Evolutionary conservation across 2,329 filamentous ascomycete species (phyloP).

Genomic region (Bipolaris zeicola): DNA sequence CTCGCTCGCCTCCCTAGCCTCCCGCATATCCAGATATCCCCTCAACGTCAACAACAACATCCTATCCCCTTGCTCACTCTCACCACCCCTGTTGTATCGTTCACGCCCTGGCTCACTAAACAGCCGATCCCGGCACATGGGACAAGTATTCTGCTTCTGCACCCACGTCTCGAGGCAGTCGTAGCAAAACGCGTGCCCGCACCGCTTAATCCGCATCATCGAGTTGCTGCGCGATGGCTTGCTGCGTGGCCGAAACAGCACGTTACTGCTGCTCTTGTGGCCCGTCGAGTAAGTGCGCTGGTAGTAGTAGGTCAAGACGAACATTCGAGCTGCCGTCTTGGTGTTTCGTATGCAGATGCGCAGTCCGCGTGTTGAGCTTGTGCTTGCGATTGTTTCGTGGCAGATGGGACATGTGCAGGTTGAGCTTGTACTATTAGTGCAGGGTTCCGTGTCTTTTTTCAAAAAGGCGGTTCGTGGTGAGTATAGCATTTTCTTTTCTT

Average conservation of each 20-base stretch:
- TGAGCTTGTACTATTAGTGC: neutral
- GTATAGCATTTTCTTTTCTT: neutral
- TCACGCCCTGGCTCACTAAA: neutral
- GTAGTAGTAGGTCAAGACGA: neutral
- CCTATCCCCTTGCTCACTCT: neutral
- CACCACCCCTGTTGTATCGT: neutral
- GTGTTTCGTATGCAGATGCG: neutral
- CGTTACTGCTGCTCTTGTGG: neutral
- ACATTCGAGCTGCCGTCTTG: neutral
- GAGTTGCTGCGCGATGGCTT: neutral
- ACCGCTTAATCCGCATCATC: conserved; percentile 2
- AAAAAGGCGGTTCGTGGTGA: neutral
- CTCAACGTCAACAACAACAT: neutral
- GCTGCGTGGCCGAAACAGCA: neutral
- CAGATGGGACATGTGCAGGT: neutral
- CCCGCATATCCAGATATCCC: neutral
- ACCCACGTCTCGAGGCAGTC: conserved; percentile 3
- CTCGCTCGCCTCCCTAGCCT: neutral
- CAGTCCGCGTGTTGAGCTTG: neutral
- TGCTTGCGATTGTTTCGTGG: neutral
- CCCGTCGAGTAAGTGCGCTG: neutral
- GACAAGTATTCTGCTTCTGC: conserved; percentile 1
- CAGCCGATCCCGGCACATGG: conserved; percentile 1
- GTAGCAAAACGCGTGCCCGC: conserved; percentile 6
- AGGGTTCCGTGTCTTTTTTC: neutral